phyloP scores from a whole-genome alignment of 2,329 filamentous ascomycete genomes.

The Dothistroma septosporum region DNA sequence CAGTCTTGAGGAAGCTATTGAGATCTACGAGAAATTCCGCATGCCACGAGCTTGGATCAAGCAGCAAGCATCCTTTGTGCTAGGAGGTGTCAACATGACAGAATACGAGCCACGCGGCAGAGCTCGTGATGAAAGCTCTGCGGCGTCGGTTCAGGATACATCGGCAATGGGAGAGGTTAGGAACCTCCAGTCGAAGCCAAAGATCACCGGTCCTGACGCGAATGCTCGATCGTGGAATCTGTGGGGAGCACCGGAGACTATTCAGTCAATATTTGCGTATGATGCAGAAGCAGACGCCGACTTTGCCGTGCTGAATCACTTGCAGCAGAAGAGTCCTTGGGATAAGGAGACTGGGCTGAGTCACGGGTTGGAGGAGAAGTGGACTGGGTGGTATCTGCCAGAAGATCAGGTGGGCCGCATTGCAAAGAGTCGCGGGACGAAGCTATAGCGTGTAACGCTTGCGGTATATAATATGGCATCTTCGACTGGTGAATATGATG shows the following conservation, averaged over 20 bases:
- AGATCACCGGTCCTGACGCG: slow-evolving; percentile 15
- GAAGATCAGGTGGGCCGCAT: slow-evolving; percentile 19
- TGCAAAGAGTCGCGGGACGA: slow-evolving; percentile 13
- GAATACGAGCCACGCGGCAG: slow-evolving; percentile 26
- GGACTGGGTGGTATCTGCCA: slow-evolving; percentile 34
- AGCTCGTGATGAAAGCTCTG: slow-evolving; percentile 10
- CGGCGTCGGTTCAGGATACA: slow-evolving; percentile 11
- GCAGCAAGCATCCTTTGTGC: slow-evolving; percentile 40
- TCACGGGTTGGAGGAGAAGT: slow-evolving; percentile 29
- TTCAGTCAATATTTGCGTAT: slow-evolving; percentile 37
- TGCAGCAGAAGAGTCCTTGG: slow-evolving; percentile 22
- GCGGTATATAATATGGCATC: too few relatives aligned
- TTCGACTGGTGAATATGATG: too few relatives aligned
- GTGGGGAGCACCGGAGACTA: slow-evolving; percentile 36
- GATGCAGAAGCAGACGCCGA: slow-evolving; percentile 37
- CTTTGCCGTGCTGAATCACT: slow-evolving; percentile 26
- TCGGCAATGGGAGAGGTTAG: slow-evolving; percentile 29
- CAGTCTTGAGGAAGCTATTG: slow-evolving; percentile 34
- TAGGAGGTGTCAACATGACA: slow-evolving; percentile 33
- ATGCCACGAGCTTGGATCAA: slow-evolving; percentile 43
- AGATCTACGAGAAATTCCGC: slow-evolving; percentile 39
- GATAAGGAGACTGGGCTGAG: slow-evolving; percentile 32
- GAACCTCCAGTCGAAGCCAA: slow-evolving; percentile 32
- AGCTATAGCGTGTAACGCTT: slow-evolving; percentile 5
- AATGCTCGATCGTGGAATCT: slow-evolving; percentile 37